Evolutionary conservation across 257 asterid species (phyloP), one percentile per base, ranked within the genome.

Genomic region (Solanum okadae): DNA sequence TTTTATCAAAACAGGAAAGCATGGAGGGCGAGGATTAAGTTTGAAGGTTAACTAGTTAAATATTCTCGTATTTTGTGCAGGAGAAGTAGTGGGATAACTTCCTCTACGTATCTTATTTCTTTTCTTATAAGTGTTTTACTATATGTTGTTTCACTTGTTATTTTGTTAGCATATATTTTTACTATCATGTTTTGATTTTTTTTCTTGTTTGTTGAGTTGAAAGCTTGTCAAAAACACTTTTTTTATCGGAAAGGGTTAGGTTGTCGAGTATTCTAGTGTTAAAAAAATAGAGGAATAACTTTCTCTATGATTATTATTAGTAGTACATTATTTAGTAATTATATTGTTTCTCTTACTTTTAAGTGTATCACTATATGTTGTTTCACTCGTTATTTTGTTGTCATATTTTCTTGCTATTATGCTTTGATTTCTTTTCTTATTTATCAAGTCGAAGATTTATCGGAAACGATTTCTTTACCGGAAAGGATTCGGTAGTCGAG

Each of bases 391-490:
- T 59, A 22, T 20, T 20, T 59, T 59, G 11, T 20, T 59, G 12
- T 59, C 12, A 18, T 22, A 59, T 20, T 20, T 20, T 59, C 0
- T 59, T 59, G 5, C 0, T 61, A 61, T n/a, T 5, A 61, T 61
- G 6, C 13, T 61, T 61, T n/a, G 29, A 9, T 61, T 61, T 23
- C 29, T 61, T 61, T 61, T 61, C 14, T 23, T 10, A 22, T 61
- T 23, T 2, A 0, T 61, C 6, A 1, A 61, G 70, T 3, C 1
- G 0, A 52, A 52, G 10, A 1, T 61, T 22, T 61, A 22, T 61
- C 1, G 11, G 0, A 22, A 22, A 61, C 0, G 0, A 0, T 61
- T 61, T 61, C 0, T 22, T 23, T 22, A 61, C 1, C 6, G 8
- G 4, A 52, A 16, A 52, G 8, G 0, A 3, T 49, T 49, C 0